phyloP scores from a whole-genome alignment of 2,329 filamentous ascomycete species.

The Colletotrichum tofieldiae region DNA sequence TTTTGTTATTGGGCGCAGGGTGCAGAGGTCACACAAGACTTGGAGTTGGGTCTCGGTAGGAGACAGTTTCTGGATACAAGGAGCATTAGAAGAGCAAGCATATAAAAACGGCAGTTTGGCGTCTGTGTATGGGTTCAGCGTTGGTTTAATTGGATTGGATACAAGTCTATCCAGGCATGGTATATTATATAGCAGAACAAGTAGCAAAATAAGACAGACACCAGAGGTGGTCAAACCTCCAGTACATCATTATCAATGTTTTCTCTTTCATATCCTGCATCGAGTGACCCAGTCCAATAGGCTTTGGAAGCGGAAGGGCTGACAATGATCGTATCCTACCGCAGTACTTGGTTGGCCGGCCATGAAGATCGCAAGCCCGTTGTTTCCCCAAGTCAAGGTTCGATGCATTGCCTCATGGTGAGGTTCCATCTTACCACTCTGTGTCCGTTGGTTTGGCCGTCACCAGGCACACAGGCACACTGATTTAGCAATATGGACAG shows the following conservation, averaged over 20 bases:
- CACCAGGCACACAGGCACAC: no score
- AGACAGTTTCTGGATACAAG: background rate
- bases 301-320: no score
- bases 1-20: background rate
- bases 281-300: background rate
- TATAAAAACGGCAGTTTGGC: constrained; percentile 9
- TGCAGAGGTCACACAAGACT: background rate
- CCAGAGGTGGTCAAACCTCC: background rate
- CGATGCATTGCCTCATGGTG: no score
- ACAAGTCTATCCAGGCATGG: background rate
- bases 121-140: constrained; percentile 6
- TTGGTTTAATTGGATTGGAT: background rate
- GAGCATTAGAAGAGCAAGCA: constrained; percentile 17
- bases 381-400: background rate
- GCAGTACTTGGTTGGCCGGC: background rate
- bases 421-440: background rate
- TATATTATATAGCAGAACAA: background rate
- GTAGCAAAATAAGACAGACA: background rate
- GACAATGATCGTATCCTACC: no score
- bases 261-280: no score
- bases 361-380: background rate
- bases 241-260: background rate
- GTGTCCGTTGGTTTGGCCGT: no score
- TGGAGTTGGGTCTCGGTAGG: constrained; percentile 14
- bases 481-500: no score